Evolutionary conservation across 176 grass and related monocot species (phyloP).

Genomic region (Oryza nivara): DNA sequence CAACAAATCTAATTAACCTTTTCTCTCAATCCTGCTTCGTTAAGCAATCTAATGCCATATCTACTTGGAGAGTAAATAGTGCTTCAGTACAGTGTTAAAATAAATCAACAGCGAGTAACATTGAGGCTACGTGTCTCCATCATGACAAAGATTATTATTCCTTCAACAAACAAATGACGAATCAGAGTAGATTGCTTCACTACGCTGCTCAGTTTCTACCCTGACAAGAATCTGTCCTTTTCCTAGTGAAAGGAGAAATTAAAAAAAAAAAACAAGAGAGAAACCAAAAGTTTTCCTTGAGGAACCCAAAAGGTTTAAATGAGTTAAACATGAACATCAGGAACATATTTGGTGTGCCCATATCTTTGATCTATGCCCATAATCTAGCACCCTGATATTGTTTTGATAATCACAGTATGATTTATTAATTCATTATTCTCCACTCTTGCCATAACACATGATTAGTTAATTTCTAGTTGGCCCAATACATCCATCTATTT

Average conservation of each 20-base stretch:
- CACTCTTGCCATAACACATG: neutral
- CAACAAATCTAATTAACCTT: neutral
- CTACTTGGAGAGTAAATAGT: neutral
- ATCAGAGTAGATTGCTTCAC: neutral
- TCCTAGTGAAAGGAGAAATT: neutral
- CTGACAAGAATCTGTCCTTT: neutral
- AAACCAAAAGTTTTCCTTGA: neutral
- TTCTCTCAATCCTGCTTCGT: neutral
- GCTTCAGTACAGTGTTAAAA: neutral
- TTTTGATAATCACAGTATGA: neutral
- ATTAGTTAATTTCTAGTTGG: neutral
- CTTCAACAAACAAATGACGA: neutral
- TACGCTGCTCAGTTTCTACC: neutral
- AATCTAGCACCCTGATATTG: neutral
- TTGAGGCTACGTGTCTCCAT: neutral
- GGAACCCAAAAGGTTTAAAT: neutral
- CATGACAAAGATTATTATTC: neutral
- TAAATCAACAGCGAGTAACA: neutral
- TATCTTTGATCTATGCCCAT: neutral
- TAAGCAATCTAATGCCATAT: neutral
- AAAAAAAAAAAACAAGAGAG: neutral
- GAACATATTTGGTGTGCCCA: neutral
- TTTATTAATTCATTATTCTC: neutral
- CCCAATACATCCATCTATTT: neutral
- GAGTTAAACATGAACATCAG: neutral